Base-by-base conservation (phyloP, 371 early-diverging fungal species). In the Batkoa obscura region DNA sequence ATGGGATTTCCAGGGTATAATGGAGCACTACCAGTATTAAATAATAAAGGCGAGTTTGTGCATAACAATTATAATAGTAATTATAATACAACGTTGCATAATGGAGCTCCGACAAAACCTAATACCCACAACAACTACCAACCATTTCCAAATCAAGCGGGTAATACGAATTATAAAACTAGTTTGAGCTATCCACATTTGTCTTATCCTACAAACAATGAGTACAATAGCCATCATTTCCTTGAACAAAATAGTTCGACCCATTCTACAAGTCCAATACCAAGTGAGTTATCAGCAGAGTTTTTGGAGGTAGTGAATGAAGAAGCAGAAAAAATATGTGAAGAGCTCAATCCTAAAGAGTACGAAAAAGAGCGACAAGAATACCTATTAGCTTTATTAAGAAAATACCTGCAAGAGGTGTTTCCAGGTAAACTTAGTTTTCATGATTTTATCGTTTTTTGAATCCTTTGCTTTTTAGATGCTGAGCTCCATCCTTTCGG, bases 401-500 rank as follows among this genome's bases (percentile, higher is more conserved):
- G 34, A 13, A 15, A 50, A 17, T 13, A 31, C n/a, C n/a, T 17
- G 32, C 17, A 34, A 17, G 3, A 50, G 30, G 31, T 50, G 32
- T 50, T 50, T 30, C 50, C 50, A 50, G 50, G 50, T 50, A 36
- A 34, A 10, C 12, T 50, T 13, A 34, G 5, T 34, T 50, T 31
- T 36, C 34, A 8, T 5, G 6, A 15, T 23, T 9, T 15, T 32
- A 6, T 6, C 15, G 5, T 5, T 13, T 50, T 34, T 5, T 5
- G 15, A 31, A 5, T 31, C 50, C 34, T 31, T 12, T 3, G 3
- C 3, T n/a, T 8, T n/a, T 3, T 50, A 43, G 55, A 55, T 23
- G 55, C 55, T 31, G 43, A 55, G 41, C 42, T 55, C 31, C 43
- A 42, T 33, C 67, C 65, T 5, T 67, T 67, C 38, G 67, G 67